A percentile compares a stretch with the other conserved stretches of the same genome.
Evolutionary conservation across 768 basidiomycete genomes (phyloP).

Genomic region (Trametes coccinea): DNA sequence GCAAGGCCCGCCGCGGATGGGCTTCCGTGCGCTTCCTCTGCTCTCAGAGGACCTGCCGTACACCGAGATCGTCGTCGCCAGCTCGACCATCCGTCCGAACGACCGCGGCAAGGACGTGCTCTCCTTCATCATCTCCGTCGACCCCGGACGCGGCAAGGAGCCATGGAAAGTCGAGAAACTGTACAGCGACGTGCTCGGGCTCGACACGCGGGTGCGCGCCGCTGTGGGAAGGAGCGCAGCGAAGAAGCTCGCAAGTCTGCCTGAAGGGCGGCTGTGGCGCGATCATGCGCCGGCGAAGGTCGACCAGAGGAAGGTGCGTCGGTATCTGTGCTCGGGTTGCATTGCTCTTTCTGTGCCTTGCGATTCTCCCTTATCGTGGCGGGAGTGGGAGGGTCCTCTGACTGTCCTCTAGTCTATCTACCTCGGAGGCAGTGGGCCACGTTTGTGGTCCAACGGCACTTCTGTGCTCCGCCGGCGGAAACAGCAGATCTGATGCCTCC

Average conservation of each 20-base stretch:
- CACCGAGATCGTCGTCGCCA: slow-evolving; percentile 70
- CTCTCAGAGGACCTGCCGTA: slow-evolving; percentile 70
- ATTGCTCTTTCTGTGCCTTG: slow-evolving; percentile 2
- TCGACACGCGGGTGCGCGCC: slow-evolving; percentile 76
- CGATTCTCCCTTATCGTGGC: neutral
- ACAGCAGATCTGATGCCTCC: slow-evolving; percentile 10
- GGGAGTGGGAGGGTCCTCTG: neutral
- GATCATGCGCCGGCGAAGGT: slow-evolving; percentile 97
- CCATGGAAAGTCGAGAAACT: slow-evolving; percentile 88
- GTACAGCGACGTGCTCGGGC: slow-evolving; percentile 87
- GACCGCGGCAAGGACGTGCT: slow-evolving; percentile 91
- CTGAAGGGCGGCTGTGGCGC: slow-evolving; percentile 93
- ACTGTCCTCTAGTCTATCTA: neutral
- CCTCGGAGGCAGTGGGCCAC: slow-evolving; percentile 8
- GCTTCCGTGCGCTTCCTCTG: slow-evolving; percentile 74
- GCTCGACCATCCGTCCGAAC: slow-evolving; percentile 84
- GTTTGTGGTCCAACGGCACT: neutral
- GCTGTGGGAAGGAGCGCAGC: slow-evolving; percentile 59
- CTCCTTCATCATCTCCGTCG: slow-evolving; percentile 80
- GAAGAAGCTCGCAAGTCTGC: slow-evolving; percentile 79
- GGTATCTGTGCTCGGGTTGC: neutral
- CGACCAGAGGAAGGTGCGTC: slow-evolving; percentile 88
- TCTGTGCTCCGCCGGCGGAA: slow-evolving; percentile 5
- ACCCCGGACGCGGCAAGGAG: slow-evolving; percentile 69
- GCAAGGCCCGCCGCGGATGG: slow-evolving; percentile 31